phyloP scores from a whole-genome alignment of 2,329 filamentous ascomycete species.

The Chaetomiaceae sp. region DNA sequence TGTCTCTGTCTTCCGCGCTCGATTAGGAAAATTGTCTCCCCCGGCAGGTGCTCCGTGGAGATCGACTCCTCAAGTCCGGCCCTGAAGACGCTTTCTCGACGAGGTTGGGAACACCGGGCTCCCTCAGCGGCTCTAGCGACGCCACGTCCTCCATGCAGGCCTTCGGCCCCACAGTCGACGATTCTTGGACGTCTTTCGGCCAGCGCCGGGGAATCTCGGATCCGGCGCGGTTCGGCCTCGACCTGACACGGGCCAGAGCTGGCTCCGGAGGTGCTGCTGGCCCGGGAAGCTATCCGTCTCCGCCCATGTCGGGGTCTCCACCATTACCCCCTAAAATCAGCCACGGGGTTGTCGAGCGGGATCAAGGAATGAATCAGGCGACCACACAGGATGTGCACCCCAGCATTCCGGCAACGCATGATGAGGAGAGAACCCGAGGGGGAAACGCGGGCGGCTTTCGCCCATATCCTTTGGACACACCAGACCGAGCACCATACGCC shows the following conservation, averaged over 20 bases:
- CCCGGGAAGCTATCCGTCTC: slow-evolving; percentile 63
- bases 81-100: slow-evolving; percentile 18
- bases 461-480: slow-evolving; percentile 36
- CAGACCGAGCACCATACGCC: slow-evolving; percentile 38
- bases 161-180: slow-evolving; percentile 41
- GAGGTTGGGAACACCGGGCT: slow-evolving; percentile 26
- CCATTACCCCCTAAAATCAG: slow-evolving; percentile 55
- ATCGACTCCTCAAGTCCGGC: slow-evolving; percentile 17
- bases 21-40: slow-evolving; percentile 23
- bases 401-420: slow-evolving; percentile 35
- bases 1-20: slow-evolving; percentile 18
- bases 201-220: slow-evolving; percentile 55
- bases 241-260: slow-evolving; percentile 53
- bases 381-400: slow-evolving; percentile 51
- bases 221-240: slow-evolving; percentile 51
- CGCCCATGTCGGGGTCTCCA: slow-evolving; percentile 70
- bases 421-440: slow-evolving; percentile 33
- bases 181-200: slow-evolving; percentile 47
- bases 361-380: slow-evolving; percentile 45
- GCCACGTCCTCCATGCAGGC: slow-evolving; percentile 51
- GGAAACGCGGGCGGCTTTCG: slow-evolving; percentile 29
- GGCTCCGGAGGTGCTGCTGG: slow-evolving; percentile 51
- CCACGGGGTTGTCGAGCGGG: slow-evolving; percentile 53
- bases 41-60: slow-evolving; percentile 17
- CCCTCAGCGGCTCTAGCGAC: slow-evolving; percentile 24